phyloP scores from a whole-genome alignment of 1,284 basidiomycete genomes.

The Trametes sp. region DNA sequence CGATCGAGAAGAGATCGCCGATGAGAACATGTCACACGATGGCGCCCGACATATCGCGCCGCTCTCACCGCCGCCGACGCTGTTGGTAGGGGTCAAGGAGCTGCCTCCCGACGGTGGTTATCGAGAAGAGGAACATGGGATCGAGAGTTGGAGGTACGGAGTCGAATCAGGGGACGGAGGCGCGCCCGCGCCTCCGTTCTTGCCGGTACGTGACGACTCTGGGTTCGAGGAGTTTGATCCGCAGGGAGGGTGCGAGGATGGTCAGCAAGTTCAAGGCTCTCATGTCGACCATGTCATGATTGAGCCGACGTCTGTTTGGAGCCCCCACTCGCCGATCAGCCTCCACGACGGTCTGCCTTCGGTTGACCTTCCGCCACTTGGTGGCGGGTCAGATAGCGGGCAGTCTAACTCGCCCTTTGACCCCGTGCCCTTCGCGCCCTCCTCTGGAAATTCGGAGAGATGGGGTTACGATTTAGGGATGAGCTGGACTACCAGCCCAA shows the following conservation, averaged over 20 bases:
- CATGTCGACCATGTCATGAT: constrained; percentile 23
- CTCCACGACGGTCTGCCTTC: constrained; percentile 25
- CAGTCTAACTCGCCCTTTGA: constrained; percentile 10
- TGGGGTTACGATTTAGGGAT: constrained; percentile 19
- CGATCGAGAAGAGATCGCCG: constrained; percentile 18
- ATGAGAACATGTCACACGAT: constrained; percentile 35
- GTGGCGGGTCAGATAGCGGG: constrained; percentile 10
- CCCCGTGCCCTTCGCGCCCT: neutral
- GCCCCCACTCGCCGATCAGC: constrained; percentile 31
- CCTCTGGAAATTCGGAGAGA: neutral
- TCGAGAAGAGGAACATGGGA: constrained; percentile 8
- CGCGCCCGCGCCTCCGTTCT: constrained; percentile 18
- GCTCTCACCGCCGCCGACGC: constrained; percentile 36
- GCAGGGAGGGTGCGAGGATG: constrained; percentile 18
- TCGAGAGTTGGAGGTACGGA: constrained; percentile 32
- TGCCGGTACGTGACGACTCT: constrained; percentile 36
- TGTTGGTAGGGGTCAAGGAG: constrained; percentile 27
- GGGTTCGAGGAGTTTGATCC: constrained; percentile 33
- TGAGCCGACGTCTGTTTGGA: constrained; percentile 35
- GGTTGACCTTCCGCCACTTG: constrained; percentile 10
- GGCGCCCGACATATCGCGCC: constrained; percentile 26
- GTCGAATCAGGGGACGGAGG: constrained; percentile 18
- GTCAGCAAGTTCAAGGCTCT: constrained; percentile 15
- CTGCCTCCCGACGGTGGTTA: constrained; percentile 21
- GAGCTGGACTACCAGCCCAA: constrained; percentile 27